Evolutionary conservation across 805 yeast genomes (phyloP).

Genomic region (Cephaloascus albidus): DNA sequence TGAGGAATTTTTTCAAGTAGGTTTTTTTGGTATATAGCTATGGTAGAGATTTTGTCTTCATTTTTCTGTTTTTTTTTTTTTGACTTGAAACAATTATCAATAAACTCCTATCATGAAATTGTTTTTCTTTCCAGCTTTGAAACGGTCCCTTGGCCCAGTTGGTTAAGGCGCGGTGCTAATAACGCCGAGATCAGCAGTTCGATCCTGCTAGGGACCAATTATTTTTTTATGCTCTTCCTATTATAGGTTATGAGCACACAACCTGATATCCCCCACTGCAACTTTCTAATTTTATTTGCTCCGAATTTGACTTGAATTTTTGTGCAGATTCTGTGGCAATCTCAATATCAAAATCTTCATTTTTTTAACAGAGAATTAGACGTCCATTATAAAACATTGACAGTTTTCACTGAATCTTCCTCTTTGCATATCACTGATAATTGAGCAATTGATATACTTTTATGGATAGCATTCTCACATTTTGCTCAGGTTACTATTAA

Average conservation of each 20-base stretch:
- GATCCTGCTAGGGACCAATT: slow-evolving; percentile 79
- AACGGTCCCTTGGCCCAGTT: slow-evolving; percentile 44
- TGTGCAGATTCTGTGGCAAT: too few species aligned
- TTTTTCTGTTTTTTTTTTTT: neutral
- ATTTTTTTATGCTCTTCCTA: slow-evolving; percentile 5
- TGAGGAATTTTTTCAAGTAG: too few species aligned
- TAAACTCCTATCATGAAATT: neutral
- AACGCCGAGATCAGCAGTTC: slow-evolving; percentile 72
- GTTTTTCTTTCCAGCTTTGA: too few species aligned
- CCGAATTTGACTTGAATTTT: too few species aligned
- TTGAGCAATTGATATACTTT: neutral
- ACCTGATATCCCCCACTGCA: neutral
- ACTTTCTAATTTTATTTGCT: neutral
- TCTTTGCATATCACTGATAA: neutral
- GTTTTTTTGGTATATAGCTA: neutral
- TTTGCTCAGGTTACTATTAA: too few species aligned
- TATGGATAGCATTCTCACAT: too few species aligned
- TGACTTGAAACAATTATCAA: neutral
- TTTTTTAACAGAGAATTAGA: too few species aligned
- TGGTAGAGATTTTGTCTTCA: neutral
- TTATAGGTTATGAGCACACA: neutral
- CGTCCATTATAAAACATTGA: too few species aligned
- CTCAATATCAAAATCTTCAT: too few species aligned
- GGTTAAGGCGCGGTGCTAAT: slow-evolving; percentile 47
- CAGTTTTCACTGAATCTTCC: neutral